A percentile compares a stretch with the other conserved stretches of the same genome.
These are phyloP conservation scores for Adansonia madagascariensis DNA, from an alignment of 441 rosid genomes.

Conservation along the genomic window DNA sequence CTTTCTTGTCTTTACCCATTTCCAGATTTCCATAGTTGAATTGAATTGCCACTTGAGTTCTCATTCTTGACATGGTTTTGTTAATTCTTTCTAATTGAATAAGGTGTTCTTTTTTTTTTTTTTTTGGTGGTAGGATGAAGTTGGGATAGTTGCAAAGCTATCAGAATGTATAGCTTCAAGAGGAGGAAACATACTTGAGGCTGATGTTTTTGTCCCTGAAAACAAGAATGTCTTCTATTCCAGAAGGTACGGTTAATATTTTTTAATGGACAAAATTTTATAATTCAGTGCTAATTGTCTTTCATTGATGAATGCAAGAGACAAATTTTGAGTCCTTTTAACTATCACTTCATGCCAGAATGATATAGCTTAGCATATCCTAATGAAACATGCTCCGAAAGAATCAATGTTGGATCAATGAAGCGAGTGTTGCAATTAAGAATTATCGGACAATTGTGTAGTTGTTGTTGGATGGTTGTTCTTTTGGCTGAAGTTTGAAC, in stretches of 20 bases:
- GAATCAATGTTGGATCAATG: background rate
- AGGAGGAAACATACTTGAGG: constrained; percentile 87
- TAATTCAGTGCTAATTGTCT: background rate
- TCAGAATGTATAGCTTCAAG: constrained; percentile 91
- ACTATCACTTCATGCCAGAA: background rate
- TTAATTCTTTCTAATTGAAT: background rate
- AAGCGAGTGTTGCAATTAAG: background rate
- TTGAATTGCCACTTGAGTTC: no score
- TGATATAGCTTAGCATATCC: background rate
- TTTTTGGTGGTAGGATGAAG: constrained; percentile 66
- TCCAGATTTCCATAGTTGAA: no score
- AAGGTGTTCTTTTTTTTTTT: constrained; percentile 3
- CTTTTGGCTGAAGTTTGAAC: background rate
- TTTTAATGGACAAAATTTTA: background rate
- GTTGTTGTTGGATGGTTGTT: background rate
- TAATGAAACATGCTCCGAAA: background rate
- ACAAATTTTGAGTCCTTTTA: background rate
- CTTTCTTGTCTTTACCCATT: no score
- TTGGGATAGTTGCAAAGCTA: constrained; percentile 87
- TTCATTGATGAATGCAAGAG: background rate
- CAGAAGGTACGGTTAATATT: constrained; percentile 54
- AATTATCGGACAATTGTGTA: background rate
- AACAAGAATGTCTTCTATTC: constrained; percentile 81
- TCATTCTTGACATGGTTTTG: background rate
- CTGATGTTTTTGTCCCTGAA: constrained; percentile 86